These are phyloP conservation scores for Phytomonas francai DNA, from an alignment of 208 protist species.

Conservation along the genomic window DNA sequence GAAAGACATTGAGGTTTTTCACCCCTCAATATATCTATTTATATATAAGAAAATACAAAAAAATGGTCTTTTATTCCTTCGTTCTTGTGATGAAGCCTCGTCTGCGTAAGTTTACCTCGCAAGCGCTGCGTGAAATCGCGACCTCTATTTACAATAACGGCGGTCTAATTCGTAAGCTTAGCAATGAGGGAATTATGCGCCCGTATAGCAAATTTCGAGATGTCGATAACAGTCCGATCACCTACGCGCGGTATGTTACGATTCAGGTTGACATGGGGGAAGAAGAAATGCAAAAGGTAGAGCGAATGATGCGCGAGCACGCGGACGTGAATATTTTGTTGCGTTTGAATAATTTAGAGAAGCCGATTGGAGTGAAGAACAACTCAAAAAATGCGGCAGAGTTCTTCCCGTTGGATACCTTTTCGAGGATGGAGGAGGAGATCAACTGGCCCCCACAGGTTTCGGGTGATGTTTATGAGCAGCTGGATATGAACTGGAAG, in stretches of 20 bases:
- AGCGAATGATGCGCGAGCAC: conserved; percentile 77
- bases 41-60: conserved; percentile 7
- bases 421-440: conserved; percentile 79
- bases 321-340: conserved; percentile 73
- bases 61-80: conserved; percentile 88
- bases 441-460: conserved; percentile 89
- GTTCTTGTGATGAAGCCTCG: conserved; percentile 82
- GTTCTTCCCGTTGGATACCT: conserved; percentile 82
- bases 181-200: conserved; percentile 85
- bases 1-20: no score
- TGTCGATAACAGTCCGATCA: conserved; percentile 62
- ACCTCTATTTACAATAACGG: conserved; percentile 64
- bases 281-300: conserved; percentile 69
- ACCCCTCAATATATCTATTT: no score
- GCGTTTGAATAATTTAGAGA: conserved; percentile 66
- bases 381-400: conserved; percentile 35
- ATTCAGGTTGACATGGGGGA: conserved; percentile 82
- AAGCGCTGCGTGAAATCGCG: conserved; percentile 76
- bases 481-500: conserved; percentile 91
- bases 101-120: conserved; percentile 53
- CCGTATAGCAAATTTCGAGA: conserved; percentile 81
- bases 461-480: conserved; percentile 77
- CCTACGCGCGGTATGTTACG: conserved; percentile 79
- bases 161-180: conserved; percentile 72
- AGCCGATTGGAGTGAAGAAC: conserved; percentile 52